Conservation (phyloP, 805 yeast genomes). For the Lipomyces starkeyi region DNA sequence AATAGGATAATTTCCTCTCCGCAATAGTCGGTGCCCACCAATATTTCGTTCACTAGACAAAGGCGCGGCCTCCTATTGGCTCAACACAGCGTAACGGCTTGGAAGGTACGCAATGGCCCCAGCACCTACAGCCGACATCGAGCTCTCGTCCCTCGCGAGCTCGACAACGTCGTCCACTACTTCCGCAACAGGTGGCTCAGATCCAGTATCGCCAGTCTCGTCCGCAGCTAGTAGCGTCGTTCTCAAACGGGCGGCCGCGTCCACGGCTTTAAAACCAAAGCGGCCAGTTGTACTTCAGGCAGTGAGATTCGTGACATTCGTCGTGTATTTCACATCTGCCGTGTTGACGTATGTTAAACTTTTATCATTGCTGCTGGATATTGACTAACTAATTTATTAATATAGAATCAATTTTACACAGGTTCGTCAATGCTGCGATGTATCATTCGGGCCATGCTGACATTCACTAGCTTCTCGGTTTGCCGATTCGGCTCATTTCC, state of each 20-base stretch:
- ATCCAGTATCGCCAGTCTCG: neutral
- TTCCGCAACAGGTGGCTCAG: conserved; percentile 2
- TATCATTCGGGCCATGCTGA: conserved; percentile 7
- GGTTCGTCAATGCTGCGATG: conserved; percentile 11
- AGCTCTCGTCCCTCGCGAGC: conserved; percentile 19
- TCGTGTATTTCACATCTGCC: conserved; percentile 30
- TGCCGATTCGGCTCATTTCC: conserved; percentile 41
- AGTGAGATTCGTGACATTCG: conserved; percentile 26
- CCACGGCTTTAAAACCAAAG: conserved; percentile 18
- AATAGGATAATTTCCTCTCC: neutral
- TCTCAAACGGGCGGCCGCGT: conserved; percentile 12
- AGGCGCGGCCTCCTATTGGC: neutral
- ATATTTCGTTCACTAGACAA: neutral
- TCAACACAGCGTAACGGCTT: neutral
- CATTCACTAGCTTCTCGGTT: conserved; percentile 39
- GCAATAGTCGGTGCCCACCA: neutral
- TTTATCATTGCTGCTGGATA: neutral
- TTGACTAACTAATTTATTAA: neutral
- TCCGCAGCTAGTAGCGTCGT: conserved; percentile 14
- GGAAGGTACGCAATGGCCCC: neutral
- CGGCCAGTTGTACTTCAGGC: conserved; percentile 26
- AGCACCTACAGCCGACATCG: conserved; percentile 22
- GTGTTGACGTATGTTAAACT: conserved; percentile 26
- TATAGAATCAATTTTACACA: conserved; percentile 34
- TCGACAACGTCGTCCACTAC: conserved; percentile 9